These are phyloP conservation scores for Leccinum disarticulatum DNA, from an alignment of 768 basidiomycete genomes.

Conservation along the genomic window DNA sequence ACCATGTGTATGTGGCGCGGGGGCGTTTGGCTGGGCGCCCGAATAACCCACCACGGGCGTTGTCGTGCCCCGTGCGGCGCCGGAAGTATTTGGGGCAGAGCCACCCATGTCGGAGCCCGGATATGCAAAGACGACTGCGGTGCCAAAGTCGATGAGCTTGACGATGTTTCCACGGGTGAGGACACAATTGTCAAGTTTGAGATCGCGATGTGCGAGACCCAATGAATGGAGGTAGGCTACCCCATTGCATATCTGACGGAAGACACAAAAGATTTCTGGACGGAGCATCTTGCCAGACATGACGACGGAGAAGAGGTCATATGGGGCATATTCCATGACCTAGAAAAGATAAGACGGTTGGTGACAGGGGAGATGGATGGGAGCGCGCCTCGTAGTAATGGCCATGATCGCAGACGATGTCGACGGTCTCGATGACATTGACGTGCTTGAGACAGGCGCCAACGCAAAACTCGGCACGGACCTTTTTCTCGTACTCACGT, in stretches of 20 bases:
- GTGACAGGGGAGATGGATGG: constrained; percentile 8
- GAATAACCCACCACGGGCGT: constrained; percentile 20
- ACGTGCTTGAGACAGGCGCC: constrained; percentile 91
- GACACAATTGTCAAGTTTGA: constrained; percentile 99
- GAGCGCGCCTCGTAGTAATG: constrained; percentile 91
- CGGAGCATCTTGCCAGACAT: constrained; percentile 99
- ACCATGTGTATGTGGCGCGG: constrained; percentile 41
- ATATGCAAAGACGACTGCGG: constrained; percentile 99
- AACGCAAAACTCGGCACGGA: constrained; percentile 98
- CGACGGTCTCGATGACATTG: constrained; percentile 97
- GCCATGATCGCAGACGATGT: constrained; percentile 96
- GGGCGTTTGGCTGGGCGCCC: constrained; percentile 19
- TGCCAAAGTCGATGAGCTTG: constrained; percentile 99
- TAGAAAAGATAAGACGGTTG: constrained; percentile 33
- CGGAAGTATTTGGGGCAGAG: constrained; percentile 27
- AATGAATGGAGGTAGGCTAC: constrained; percentile 97
- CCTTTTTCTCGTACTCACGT: constrained; percentile 99
- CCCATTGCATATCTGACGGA: constrained; percentile 97
- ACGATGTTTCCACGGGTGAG: constrained; percentile 95
- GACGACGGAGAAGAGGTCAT: constrained; percentile 97
- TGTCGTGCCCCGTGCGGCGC: neutral
- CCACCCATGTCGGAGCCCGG: constrained; percentile 75
- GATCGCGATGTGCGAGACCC: constrained; percentile 96
- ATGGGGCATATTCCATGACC: constrained; percentile 99
- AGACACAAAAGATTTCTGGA: constrained; percentile 98